Conservation (phyloP, 306 rosid genomes). For the Acacia crassicarpa region DNA sequence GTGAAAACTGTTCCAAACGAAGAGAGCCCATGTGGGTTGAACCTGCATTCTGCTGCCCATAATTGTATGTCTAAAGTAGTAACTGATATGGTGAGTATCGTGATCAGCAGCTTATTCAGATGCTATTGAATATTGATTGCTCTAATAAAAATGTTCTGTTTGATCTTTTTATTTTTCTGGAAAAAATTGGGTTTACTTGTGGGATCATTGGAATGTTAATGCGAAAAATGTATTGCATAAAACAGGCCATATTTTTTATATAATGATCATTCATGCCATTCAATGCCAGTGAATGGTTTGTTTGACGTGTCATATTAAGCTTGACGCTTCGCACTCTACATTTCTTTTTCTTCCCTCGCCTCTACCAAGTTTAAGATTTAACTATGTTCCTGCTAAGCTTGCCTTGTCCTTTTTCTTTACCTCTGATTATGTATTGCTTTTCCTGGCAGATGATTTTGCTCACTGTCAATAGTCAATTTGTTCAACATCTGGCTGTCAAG, state of each 20-base stretch:
- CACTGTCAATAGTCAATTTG: constrained; percentile 42
- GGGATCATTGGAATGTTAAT: background rate
- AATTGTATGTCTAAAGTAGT: constrained; percentile 37
- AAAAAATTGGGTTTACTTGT: background rate
- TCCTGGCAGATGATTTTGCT: constrained; percentile 48
- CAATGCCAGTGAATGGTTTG: background rate
- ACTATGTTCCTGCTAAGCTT: background rate
- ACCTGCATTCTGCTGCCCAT: constrained; percentile 27
- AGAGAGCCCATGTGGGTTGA: constrained; percentile 6
- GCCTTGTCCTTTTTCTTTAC: background rate
- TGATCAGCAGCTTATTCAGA: constrained; percentile 3
- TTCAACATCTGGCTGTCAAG: constrained; percentile 52
- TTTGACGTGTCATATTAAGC: background rate
- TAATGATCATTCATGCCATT: background rate
- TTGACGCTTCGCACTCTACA: background rate
- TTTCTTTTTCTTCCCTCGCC: background rate
- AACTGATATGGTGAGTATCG: constrained; percentile 30
- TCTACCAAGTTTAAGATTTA: background rate
- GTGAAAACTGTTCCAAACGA: background rate
- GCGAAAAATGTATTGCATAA: background rate
- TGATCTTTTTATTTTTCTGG: background rate
- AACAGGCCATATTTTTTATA: background rate
- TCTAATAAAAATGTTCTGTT: background rate
- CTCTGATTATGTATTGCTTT: constrained; percentile 18
- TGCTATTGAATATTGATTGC: background rate